Base-by-base conservation (phyloP, 2,329 filamentous ascomycete genomes). In the Claviceps purpurea region DNA sequence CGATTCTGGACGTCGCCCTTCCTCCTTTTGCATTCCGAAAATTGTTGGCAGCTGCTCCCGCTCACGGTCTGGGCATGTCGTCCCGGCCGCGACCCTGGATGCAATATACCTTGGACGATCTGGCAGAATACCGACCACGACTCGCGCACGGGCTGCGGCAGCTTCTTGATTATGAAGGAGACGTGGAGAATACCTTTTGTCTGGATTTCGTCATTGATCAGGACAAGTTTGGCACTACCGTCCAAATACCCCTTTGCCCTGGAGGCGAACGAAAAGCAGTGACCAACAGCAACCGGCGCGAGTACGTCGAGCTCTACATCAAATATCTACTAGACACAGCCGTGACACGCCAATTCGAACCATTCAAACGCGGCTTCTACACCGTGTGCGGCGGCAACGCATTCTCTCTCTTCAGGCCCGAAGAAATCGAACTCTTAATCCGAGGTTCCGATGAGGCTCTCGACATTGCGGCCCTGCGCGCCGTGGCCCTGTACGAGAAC, bases 311-410 rank as follows among this genome's bases (percentile, higher is more conserved):
- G 58, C 73, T 89, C 2, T 95, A 95, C 63, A 79, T 95, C 10
- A 80, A 82, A 41, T 86, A 91, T 63, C 66, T 91, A 10, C 79
- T 96, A 11, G 89, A 95, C 60, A 82, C 76, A 6, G 78, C 87
- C 1, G 85, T 95, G 1, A 72, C 79, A 41, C 78, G 87, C 42
- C 89, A 95, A 62, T 96, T 94, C 57, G 89, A 95, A 63, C 89
- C 90, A 0, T 96, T 96, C 74, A 93, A 93, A 64, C 81, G 89
- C 51, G 90, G 90, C 1, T 96, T 96, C 68, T 96, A 89, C 65
- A 94, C 87, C 0, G 88, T 95, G 30, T 95, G 89, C 63, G 87
- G 85, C 39, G 88, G 89, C 39, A 95, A 93, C 63, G 89, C 90
- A 0, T 73, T 95, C 39, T 88, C 85, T 1, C 76, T 96, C 2